Evolutionary conservation across 805 yeast genomes (phyloP).

Genomic region (Barnettozyma pratensis): DNA sequence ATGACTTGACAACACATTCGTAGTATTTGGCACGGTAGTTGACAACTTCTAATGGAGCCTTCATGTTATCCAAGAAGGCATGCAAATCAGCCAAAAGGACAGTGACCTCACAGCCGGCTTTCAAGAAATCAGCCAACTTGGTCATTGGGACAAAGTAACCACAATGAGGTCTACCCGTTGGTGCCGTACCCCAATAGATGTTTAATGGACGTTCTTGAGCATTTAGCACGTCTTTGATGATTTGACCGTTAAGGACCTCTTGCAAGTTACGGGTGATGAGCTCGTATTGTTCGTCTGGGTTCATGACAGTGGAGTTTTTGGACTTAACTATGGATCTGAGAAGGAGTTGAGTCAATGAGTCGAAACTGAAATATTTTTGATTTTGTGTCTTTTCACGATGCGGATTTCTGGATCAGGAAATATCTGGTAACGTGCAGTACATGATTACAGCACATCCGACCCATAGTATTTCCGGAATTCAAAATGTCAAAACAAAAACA

Average conservation of each 20-base stretch:
- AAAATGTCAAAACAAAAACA: not conserved
- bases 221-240: constrained; percentile 68
- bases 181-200: constrained; percentile 99
- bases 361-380: not conserved
- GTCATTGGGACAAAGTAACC: constrained; percentile 99
- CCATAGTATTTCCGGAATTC: not conserved
- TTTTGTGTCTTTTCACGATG: not conserved
- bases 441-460: not conserved
- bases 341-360: not conserved
- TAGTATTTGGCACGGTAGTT: constrained; percentile 86
- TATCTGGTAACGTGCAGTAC: not conserved
- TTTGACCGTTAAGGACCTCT: constrained; percentile 64
- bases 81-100: constrained; percentile 93
- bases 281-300: constrained; percentile 60
- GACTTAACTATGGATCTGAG: not conserved
- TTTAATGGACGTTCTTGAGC: constrained; percentile 66
- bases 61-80: constrained; percentile 97
- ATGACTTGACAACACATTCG: constrained; percentile 76
- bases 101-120: constrained; percentile 93
- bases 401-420: not conserved
- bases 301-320: constrained; percentile 21
- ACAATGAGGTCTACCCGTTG: constrained; percentile 98
- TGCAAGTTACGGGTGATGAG: constrained; percentile 83
- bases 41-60: constrained; percentile 93
- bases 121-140: constrained; percentile 87